Conservation (phyloP, 2,329 filamentous ascomycete genomes). For the Hymenoscyphus linearis region DNA sequence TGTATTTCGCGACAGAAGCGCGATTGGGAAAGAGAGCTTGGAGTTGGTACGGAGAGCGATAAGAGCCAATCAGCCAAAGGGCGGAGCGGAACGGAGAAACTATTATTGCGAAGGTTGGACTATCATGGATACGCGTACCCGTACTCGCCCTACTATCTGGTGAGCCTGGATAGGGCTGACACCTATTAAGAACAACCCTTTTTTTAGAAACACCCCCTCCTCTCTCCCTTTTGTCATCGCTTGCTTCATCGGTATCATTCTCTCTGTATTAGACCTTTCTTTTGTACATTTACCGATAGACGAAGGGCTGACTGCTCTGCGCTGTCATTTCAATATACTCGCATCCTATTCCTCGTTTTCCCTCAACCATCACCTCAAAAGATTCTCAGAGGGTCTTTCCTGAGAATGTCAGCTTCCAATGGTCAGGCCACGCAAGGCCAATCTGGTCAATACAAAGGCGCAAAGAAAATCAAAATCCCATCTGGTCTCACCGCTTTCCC, state of each 20-base stretch:
- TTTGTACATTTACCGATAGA: neutral
- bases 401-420: conserved; percentile 10
- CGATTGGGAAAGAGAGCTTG: neutral
- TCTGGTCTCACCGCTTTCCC: conserved; percentile 33
- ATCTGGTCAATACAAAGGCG: conserved; percentile 24
- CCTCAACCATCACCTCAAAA: neutral
- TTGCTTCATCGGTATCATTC: neutral
- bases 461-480: conserved; percentile 27
- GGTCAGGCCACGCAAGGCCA: conserved; percentile 7
- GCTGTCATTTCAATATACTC: neutral
- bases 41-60: neutral
- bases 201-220: neutral
- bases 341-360: neutral
- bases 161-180: neutral
- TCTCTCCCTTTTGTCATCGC: neutral
- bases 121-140: no score
- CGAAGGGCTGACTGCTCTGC: neutral
- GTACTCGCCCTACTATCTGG: no score
- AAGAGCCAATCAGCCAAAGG: neutral
- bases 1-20: neutral
- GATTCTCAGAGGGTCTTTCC: neutral
- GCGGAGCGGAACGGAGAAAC: neutral
- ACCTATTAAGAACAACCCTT: neutral
- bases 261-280: neutral
- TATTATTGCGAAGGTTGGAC: neutral